A percentile compares a stretch with the other conserved stretches of the same genome.
phyloP scores from a whole-genome alignment of 179 eudicot species.

The Nepenthes alata region DNA sequence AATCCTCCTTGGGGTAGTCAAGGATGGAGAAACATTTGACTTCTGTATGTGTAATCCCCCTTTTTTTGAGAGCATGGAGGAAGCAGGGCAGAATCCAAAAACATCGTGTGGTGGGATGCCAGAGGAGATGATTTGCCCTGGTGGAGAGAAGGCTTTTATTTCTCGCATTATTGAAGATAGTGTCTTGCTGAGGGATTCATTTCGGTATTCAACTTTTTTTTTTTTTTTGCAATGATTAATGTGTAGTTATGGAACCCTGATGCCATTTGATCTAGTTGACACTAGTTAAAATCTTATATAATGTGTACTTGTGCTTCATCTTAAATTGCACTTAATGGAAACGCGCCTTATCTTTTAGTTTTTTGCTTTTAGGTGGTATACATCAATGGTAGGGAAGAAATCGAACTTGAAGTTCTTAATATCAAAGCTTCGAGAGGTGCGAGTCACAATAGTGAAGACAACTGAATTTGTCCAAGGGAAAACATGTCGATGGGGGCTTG shows the following conservation, averaged over 20 bases:
- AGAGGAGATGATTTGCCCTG: conserved; percentile 81
- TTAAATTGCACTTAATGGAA: background rate
- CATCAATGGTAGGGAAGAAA: conserved; percentile 91
- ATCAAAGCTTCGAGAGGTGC: conserved; percentile 61
- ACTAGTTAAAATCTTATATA: too few relatives aligned
- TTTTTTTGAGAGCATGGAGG: conserved; percentile 83
- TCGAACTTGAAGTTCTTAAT: conserved; percentile 55
- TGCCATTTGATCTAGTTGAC: too few relatives aligned
- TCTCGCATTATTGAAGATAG: conserved; percentile 75
- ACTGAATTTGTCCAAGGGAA: conserved; percentile 96
- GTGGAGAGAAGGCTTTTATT: conserved; percentile 83
- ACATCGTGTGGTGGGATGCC: conserved; percentile 94
- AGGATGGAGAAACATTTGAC: conserved; percentile 74
- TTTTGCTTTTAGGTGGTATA: conserved; percentile 65
- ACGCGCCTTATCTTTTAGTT: conserved; percentile 3
- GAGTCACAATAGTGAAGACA: conserved; percentile 80
- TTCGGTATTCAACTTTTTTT: conserved; percentile 37
- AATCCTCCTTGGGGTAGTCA: conserved; percentile 59
- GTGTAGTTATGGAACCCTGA: too few relatives aligned
- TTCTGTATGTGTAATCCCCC: conserved; percentile 99
- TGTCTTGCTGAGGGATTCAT: conserved; percentile 42
- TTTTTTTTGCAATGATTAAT: conserved; percentile 1
- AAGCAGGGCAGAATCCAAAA: conserved; percentile 82
- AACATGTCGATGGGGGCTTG: conserved; percentile 94
- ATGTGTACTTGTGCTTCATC: background rate